phyloP scores from a whole-genome alignment of 805 yeast species.

The Saturnispora sanitii region DNA sequence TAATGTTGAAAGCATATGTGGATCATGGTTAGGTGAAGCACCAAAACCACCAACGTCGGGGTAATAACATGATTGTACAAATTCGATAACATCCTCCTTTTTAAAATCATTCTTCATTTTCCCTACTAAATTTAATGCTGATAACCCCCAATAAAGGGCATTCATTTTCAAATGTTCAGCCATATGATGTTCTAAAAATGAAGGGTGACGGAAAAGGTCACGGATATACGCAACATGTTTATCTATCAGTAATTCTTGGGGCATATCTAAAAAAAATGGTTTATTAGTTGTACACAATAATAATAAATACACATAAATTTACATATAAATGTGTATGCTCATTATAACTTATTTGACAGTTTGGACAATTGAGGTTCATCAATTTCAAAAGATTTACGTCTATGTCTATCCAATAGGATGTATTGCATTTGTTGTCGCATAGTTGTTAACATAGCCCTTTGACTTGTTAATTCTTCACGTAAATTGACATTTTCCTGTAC shows the following conservation, averaged over 20 bases:
- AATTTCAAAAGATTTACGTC: slow-evolving; percentile 12
- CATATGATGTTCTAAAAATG: slow-evolving; percentile 73
- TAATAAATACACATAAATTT: too few species aligned
- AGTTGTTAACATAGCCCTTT: slow-evolving; percentile 35
- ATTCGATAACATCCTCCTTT: slow-evolving; percentile 53
- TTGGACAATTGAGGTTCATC: background rate
- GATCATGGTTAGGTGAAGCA: slow-evolving; percentile 81
- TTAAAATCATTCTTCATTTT: slow-evolving; percentile 44
- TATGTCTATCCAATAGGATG: slow-evolving; percentile 33
- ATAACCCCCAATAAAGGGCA: slow-evolving; percentile 93
- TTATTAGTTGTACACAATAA: too few species aligned
- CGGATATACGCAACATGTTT: slow-evolving; percentile 50
- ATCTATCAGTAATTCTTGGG: slow-evolving; percentile 9
- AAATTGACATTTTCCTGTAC: slow-evolving; percentile 24
- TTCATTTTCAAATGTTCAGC: slow-evolving; percentile 84
- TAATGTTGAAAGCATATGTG: slow-evolving; percentile 74
- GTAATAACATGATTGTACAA: slow-evolving; percentile 59
- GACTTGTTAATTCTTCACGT: slow-evolving; percentile 39
- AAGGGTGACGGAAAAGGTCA: slow-evolving; percentile 42
- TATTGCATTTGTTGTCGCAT: slow-evolving; percentile 43
- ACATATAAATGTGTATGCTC: too few species aligned
- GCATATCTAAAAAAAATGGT: too few species aligned
- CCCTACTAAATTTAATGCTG: slow-evolving; percentile 56
- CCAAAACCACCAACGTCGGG: slow-evolving; percentile 69
- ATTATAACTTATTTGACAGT: slow-evolving; percentile 9